These are phyloP conservation scores for Cardiospermum halicacabum DNA, from an alignment of 345 rosid genomes.

Conservation along the genomic window DNA sequence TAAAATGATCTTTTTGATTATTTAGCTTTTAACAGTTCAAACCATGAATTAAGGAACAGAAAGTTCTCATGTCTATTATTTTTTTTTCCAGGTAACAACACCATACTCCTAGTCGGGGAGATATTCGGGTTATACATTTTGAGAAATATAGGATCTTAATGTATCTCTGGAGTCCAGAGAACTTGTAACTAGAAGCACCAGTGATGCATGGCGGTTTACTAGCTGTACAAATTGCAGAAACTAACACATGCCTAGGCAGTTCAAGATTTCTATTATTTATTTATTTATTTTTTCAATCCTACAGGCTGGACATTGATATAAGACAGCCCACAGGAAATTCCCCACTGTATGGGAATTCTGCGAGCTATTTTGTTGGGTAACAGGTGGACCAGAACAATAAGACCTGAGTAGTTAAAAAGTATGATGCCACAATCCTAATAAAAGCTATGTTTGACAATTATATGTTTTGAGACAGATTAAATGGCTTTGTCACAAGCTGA, in stretches of 20 bases:
- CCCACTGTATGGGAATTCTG: background rate
- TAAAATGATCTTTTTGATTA: background rate
- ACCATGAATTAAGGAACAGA: background rate
- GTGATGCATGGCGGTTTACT: no score
- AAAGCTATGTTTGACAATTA: background rate
- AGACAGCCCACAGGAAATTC: background rate
- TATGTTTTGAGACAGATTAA: background rate
- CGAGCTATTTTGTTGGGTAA: background rate
- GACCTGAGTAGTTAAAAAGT: background rate
- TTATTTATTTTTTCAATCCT: no score
- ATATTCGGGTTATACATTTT: no score
- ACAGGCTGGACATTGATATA: no score
- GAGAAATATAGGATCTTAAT: no score
- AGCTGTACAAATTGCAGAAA: no score
- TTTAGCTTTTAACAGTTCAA: background rate
- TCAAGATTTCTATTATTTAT: no score
- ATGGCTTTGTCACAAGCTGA: background rate
- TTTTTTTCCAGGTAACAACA: no score
- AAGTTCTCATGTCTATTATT: background rate
- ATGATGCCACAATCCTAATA: background rate
- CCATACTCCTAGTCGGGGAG: no score
- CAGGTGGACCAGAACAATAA: background rate
- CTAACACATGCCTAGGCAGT: no score
- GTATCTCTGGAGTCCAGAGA: no score
- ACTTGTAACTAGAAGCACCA: no score